These are phyloP conservation scores for Yamadazyma kanchanaburiensis DNA, from an alignment of 1,139 yeast species.

Conservation along the genomic window DNA sequence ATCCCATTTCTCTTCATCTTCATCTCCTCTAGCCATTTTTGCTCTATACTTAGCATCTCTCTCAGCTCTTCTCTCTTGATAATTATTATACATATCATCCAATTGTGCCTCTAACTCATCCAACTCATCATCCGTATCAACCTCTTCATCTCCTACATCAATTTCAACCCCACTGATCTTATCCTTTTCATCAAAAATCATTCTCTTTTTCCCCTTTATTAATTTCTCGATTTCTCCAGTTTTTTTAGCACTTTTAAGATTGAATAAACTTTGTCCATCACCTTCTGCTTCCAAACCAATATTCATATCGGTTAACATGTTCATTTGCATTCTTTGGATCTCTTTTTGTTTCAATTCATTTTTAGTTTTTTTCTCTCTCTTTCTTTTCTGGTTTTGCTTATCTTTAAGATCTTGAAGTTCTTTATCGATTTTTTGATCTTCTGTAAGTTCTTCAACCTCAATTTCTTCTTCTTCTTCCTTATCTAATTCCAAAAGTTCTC, in stretches of 20 bases:
- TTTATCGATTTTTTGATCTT: constrained; percentile 85
- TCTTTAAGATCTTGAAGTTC: constrained; percentile 75
- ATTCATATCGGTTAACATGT: constrained; percentile 89
- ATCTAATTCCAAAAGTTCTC: constrained; percentile 74
- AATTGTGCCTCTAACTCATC: constrained; percentile 80
- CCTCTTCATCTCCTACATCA: constrained; percentile 36
- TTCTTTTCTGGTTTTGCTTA: constrained; percentile 63
- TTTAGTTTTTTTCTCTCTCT: constrained; percentile 76
- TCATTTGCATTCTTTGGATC: constrained; percentile 89
- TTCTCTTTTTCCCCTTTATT: constrained; percentile 77
- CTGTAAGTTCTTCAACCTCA: constrained; percentile 72
- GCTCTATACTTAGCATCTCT: constrained; percentile 79
- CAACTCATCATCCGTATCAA: constrained; percentile 53
- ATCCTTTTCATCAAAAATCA: constrained; percentile 62
- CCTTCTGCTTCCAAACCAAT: constrained; percentile 87
- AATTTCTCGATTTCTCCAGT: constrained; percentile 76
- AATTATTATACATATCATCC: constrained; percentile 75
- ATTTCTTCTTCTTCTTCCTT: constrained; percentile 43
- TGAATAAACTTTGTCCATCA: constrained; percentile 80
- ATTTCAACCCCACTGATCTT: constrained; percentile 54
- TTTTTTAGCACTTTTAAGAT: constrained; percentile 76
- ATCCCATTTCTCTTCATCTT: constrained; percentile 81
- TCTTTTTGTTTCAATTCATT: constrained; percentile 89
- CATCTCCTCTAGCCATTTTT: constrained; percentile 76
- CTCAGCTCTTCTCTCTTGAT: constrained; percentile 72